Base-by-base conservation (phyloP, 306 rosid genomes). In the Lotus japonicus region DNA sequence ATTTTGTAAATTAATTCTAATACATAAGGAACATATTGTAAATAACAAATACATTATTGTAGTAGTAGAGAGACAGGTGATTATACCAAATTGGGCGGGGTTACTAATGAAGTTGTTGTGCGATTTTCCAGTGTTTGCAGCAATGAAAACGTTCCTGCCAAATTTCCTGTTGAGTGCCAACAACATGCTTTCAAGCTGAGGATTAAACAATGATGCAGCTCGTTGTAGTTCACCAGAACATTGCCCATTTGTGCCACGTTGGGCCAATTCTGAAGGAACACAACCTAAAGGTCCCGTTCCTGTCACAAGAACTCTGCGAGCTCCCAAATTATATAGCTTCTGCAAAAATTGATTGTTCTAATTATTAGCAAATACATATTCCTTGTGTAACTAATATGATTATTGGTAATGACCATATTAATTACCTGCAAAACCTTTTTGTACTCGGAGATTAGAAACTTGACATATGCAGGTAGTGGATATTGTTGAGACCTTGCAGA, bases 281-380 rank as follows among this genome's bases (percentile, higher is more conserved):
- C 96, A 91, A 1, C 97, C 97, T 12, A 91, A 16, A 0, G 97
- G 97, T 19, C 97, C 97, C 0, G 96, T 91, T 0, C 96, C 94
- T 0, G 97, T 91, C 73, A 91, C 97, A 14, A 91, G 46, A 26
- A 88, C 94, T 60, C 91, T 79, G 0, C 96, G 75, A 38, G 79
- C 87, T 44, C 97, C 96, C 9, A 90, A 48, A 15, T 82, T 84
- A 50, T 87, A 76, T 2, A 84, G 49, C 14, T 39, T 75, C 86
- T 84, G 67, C 21, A 72, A 8, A 0, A 44, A 2, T 31, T 31
- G 7, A 26, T 26, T 26, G 4, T 31, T 31, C 2, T 31, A 5
- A 31, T 31, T 31, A 31, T 31, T 31, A 31, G 7, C 7, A 31
- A 5, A 31, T 31, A 31, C 36, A n/a, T n/a, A n/a, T n/a, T n/a